Evolutionary conservation across 2,329 filamentous ascomycete species (phyloP).

Genomic region (Xylariales sp.): DNA sequence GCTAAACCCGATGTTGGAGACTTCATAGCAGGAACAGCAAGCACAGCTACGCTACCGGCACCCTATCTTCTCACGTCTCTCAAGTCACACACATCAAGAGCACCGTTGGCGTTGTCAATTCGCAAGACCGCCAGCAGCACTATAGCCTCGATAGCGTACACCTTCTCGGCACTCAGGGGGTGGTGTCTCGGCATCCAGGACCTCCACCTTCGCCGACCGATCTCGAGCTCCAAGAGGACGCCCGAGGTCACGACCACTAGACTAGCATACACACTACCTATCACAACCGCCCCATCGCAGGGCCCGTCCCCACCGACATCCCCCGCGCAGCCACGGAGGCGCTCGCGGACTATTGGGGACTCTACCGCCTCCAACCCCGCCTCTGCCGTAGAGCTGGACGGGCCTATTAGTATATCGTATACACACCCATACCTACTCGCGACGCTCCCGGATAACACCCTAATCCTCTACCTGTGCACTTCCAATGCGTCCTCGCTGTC

Average conservation of each 20-base stretch:
- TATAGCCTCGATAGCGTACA: conserved; percentile 83
- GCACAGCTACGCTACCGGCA: conserved; percentile 14
- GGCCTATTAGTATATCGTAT: conserved; percentile 64
- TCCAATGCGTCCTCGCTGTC: conserved; percentile 63
- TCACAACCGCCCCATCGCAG: conserved; percentile 15
- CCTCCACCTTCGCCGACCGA: conserved; percentile 53
- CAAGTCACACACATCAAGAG: conserved; percentile 72
- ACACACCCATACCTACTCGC: conserved; percentile 81
- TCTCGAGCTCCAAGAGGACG: conserved; percentile 15
- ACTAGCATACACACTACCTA: conserved; percentile 33
- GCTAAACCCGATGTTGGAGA: conserved; percentile 5
- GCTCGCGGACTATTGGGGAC: neutral
- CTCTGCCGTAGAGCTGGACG: conserved; percentile 19
- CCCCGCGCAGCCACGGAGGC: conserved; percentile 12
- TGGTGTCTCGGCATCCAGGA: conserved; percentile 95
- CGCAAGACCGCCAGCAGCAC: conserved; percentile 60
- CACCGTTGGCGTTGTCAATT: conserved; percentile 78
- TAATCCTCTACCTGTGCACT: conserved; percentile 76
- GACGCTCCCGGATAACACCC: conserved; percentile 81
- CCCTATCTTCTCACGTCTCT: conserved; percentile 71
- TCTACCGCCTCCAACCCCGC: too few species aligned
- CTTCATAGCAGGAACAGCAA: too few species aligned
- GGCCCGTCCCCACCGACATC: conserved; percentile 18
- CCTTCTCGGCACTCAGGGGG: conserved; percentile 70
- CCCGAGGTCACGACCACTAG: conserved; percentile 32